These are phyloP conservation scores for Colletotrichum eremochloae DNA, from an alignment of 2,329 filamentous ascomycete genomes.

Conservation along the genomic window DNA sequence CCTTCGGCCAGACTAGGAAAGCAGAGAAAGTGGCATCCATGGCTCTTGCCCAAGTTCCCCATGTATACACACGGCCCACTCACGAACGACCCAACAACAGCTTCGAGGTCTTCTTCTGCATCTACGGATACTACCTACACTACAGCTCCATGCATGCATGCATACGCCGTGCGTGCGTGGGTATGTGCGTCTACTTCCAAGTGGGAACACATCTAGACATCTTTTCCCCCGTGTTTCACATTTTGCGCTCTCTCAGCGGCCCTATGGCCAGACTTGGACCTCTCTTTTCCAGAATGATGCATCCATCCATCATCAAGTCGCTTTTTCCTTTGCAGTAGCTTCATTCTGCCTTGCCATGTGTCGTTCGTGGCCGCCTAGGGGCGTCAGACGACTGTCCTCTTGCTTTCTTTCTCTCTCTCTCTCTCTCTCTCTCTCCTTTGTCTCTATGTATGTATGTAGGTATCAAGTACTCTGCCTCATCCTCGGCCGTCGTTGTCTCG, in stretches of 20 bases:
- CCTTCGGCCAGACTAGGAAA: neutral
- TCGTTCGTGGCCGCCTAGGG: neutral
- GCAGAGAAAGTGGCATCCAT: neutral
- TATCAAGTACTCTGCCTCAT: neutral
- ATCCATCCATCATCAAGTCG: slow-evolving; percentile 13
- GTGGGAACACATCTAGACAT: neutral
- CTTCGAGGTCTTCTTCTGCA: slow-evolving; percentile 16
- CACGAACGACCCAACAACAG: neutral
- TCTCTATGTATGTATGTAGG: neutral
- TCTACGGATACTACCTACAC: too few species aligned
- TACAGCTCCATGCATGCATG: neutral
- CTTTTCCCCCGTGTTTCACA: slow-evolving; percentile 36
- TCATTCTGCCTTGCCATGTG: neutral
- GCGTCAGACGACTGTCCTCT: neutral
- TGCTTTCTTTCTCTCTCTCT: neutral
- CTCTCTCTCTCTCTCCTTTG: neutral
- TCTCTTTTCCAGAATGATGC: slow-evolving; percentile 16
- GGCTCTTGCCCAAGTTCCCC: neutral
- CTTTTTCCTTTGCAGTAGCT: slow-evolving; percentile 22
- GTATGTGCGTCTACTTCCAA: neutral
- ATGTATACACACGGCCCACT: neutral
- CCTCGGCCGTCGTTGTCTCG: slow-evolving; percentile 14
- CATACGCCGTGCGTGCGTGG: neutral
- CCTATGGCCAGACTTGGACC: slow-evolving; percentile 22
- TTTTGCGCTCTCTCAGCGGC: slow-evolving; percentile 26